Evolutionary conservation across 352 stramenopile genomes (phyloP).

Genomic region (Detonula confervacea): DNA sequence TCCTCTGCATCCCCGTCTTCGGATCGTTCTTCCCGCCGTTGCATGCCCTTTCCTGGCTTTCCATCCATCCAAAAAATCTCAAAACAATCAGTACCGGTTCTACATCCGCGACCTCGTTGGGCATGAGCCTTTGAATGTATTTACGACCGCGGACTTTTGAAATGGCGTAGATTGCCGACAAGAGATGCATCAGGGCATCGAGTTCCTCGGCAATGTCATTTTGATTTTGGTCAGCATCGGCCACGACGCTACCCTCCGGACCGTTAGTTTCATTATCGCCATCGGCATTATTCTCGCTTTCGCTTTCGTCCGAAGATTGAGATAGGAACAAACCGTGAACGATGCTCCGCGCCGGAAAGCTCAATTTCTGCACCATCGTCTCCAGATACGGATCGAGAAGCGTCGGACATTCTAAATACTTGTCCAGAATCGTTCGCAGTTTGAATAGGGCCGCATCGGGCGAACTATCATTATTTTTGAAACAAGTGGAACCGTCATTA

Average conservation of each 20-base stretch:
- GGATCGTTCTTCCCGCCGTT: background rate
- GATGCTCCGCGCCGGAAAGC: slow-evolving; percentile 83
- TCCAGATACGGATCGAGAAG: slow-evolving; percentile 91
- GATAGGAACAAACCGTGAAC: slow-evolving; percentile 55
- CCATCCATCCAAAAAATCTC: slow-evolving; percentile 56
- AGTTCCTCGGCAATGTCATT: slow-evolving; percentile 37
- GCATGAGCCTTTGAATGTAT: slow-evolving; percentile 93
- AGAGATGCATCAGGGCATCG: slow-evolving; percentile 51
- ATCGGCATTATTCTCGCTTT: slow-evolving; percentile 2
- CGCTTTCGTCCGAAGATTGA: background rate
- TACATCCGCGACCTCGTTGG: slow-evolving; percentile 95
- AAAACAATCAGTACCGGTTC: slow-evolving; percentile 90
- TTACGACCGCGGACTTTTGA: slow-evolving; percentile 96
- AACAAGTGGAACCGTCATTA: no score
- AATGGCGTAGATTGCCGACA: slow-evolving; percentile 91
- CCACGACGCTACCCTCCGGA: slow-evolving; percentile 26
- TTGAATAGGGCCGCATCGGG: slow-evolving; percentile 45
- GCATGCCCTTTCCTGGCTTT: slow-evolving; percentile 19
- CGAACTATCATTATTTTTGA: slow-evolving; percentile 4
- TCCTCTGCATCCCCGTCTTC: slow-evolving; percentile 1
- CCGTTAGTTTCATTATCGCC: slow-evolving; percentile 29
- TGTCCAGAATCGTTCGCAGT: slow-evolving; percentile 75
- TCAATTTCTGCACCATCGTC: slow-evolving; percentile 85
- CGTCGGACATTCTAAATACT: slow-evolving; percentile 90
- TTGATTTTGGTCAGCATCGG: background rate